Evolutionary conservation across 208 protist species (phyloP).

Genomic region (Porcisia hertigi): DNA sequence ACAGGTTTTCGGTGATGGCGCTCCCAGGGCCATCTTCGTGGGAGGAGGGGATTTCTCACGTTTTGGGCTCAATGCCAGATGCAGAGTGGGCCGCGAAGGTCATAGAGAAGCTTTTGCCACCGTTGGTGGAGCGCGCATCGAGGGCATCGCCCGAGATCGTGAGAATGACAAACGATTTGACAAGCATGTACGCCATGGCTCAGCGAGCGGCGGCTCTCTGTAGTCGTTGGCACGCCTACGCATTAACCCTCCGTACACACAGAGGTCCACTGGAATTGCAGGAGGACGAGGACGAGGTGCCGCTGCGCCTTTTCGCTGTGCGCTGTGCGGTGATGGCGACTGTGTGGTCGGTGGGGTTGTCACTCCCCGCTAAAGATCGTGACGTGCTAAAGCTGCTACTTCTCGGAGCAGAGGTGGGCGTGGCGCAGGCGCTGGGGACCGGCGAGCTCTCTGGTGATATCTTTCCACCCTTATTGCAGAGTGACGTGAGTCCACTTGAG

Average conservation of each 20-base stretch:
- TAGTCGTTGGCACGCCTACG: slow-evolving; percentile 59
- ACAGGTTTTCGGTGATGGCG: slow-evolving; percentile 30
- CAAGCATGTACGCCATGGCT: slow-evolving; percentile 34
- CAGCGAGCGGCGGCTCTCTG: slow-evolving; percentile 39
- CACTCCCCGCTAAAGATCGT: slow-evolving; percentile 24
- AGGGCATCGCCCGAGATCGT: slow-evolving; percentile 24
- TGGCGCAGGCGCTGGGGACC: slow-evolving; percentile 24
- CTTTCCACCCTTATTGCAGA: slow-evolving; percentile 20
- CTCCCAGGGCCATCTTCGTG: slow-evolving; percentile 16
- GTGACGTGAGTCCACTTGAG: slow-evolving; percentile 23
- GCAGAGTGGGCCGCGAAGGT: slow-evolving; percentile 21
- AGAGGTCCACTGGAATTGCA: slow-evolving; percentile 26
- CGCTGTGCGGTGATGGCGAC: slow-evolving; percentile 66
- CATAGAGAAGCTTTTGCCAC: slow-evolving; percentile 36
- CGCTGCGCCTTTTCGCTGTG: slow-evolving; percentile 34
- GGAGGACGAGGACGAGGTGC: slow-evolving; percentile 37
- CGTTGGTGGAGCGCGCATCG: slow-evolving; percentile 30
- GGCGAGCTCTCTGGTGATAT: slow-evolving; percentile 21
- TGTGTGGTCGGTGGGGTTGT: slow-evolving; percentile 54
- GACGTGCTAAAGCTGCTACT: slow-evolving; percentile 47
- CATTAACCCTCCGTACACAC: slow-evolving; percentile 26
- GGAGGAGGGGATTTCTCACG: slow-evolving; percentile 8
- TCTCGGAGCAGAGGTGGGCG: slow-evolving; percentile 33
- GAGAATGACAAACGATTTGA: slow-evolving; percentile 14
- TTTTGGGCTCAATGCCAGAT: slow-evolving; percentile 17